phyloP scores from a whole-genome alignment of 2,329 filamentous ascomycete species.

The Ophiosphaerella narmari region DNA sequence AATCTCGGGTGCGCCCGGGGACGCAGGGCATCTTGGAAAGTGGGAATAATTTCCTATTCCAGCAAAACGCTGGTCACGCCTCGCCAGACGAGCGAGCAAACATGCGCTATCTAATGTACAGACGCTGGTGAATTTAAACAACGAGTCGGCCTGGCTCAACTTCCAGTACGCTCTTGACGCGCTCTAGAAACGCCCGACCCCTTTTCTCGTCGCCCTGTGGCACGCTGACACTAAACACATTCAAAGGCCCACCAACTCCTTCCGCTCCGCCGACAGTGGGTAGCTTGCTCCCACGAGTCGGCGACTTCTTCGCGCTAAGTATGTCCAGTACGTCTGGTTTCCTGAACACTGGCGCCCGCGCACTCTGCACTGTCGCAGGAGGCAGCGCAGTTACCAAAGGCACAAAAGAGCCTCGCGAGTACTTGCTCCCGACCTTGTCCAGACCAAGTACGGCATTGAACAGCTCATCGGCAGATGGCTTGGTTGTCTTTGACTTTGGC shows the following conservation, averaged over 20 bases:
- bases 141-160: constrained; percentile 46
- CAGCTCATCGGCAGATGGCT: constrained; percentile 77
- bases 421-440: constrained; percentile 54
- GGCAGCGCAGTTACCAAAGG: constrained; percentile 68
- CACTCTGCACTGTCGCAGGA: constrained; percentile 29
- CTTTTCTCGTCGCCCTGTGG: constrained; percentile 79
- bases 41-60: constrained; percentile 2
- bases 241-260: constrained; percentile 58
- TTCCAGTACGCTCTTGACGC: constrained; percentile 77
- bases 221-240: constrained; percentile 82
- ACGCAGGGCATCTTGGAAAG: not conserved
- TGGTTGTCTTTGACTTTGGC: constrained; percentile 66
- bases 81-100: too few species aligned
- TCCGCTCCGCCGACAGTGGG: constrained; percentile 26
- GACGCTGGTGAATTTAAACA: constrained; percentile 30
- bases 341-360: constrained; percentile 48
- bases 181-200: constrained; percentile 80
- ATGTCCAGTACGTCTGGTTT: constrained; percentile 83
- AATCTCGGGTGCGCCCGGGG: constrained; percentile 7
- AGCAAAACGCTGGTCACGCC: not conserved
- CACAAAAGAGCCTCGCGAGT: constrained; percentile 66
- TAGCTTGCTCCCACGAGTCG: constrained; percentile 34
- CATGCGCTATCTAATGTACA: constrained; percentile 27
- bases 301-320: constrained; percentile 53
- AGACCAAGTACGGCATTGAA: constrained; percentile 88